phyloP scores from a whole-genome alignment of 352 stramenopile genomes.

The Globisporangium acanthophoron region DNA sequence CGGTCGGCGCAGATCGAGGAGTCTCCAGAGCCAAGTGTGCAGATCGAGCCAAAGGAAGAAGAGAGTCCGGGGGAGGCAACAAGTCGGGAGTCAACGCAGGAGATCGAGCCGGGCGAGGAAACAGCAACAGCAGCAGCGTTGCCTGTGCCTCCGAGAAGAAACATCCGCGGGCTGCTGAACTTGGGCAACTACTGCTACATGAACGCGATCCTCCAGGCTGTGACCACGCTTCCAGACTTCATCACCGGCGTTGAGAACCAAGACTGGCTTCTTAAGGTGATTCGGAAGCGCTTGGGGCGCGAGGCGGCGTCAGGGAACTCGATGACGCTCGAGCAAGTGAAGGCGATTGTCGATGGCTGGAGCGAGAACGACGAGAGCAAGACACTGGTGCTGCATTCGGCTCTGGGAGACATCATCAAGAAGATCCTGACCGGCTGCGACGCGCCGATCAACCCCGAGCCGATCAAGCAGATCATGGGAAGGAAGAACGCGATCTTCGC shows the following conservation, averaged over 20 bases:
- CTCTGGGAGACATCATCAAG: constrained; percentile 50
- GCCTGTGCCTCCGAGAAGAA: constrained; percentile 1
- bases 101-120: constrained; percentile 7
- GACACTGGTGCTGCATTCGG: constrained; percentile 48
- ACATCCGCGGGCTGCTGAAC: constrained; percentile 89
- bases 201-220: constrained; percentile 90
- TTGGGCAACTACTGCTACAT: constrained; percentile 93
- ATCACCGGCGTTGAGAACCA: constrained; percentile 37
- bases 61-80: constrained; percentile 4
- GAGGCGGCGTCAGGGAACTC: constrained; percentile 12
- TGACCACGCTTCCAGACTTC: constrained; percentile 71
- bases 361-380: constrained; percentile 39
- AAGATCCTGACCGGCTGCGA: constrained; percentile 62
- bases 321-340: constrained; percentile 41
- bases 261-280: constrained; percentile 51
- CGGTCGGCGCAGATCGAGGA: not conserved
- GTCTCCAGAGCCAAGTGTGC: not conserved
- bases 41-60: constrained; percentile 1
- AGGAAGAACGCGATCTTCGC: constrained; percentile 76
- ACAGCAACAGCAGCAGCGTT: not conserved
- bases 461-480: constrained; percentile 74
- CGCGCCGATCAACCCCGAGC: constrained; percentile 66
- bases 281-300: constrained; percentile 36
- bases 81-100: constrained; percentile 13
- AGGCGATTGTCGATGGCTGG: constrained; percentile 44